Evolutionary conservation across 192 early-diverging fungal species (phyloP).

Genomic region (Mortierella hygrophila): DNA sequence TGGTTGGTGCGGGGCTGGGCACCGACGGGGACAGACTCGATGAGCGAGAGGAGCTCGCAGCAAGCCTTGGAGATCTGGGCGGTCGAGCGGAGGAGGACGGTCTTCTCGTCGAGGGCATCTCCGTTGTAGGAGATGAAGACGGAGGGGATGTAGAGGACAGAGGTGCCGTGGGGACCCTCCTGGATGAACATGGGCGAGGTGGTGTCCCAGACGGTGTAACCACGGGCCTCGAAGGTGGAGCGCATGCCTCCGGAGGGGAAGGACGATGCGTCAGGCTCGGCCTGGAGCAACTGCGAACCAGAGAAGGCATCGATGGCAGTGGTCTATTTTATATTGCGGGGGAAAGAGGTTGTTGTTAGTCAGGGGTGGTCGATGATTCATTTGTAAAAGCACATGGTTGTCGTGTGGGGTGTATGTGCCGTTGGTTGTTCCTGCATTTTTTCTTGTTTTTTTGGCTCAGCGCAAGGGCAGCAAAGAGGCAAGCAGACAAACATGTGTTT

Average conservation of each 20-base stretch:
- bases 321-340: conserved; percentile 5
- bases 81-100: conserved; percentile 93
- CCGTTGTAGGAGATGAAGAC: conserved; percentile 99
- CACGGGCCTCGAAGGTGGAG: conserved; percentile 98
- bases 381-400: not conserved
- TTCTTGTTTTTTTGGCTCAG: not conserved
- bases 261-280: conserved; percentile 99
- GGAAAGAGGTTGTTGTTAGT: not conserved
- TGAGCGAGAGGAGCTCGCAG: conserved; percentile 82
- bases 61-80: conserved; percentile 88
- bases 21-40: conserved; percentile 71
- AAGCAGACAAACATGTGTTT: not conserved
- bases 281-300: conserved; percentile 96
- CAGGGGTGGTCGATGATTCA: not conserved
- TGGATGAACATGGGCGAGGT: conserved; percentile 96
- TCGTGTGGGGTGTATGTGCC: not conserved
- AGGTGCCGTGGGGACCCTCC: conserved; percentile 90
- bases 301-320: conserved; percentile 95
- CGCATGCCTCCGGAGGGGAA: conserved; percentile 99
- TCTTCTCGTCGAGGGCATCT: conserved; percentile 99
- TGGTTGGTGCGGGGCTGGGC: conserved; percentile 74
- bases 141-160: conserved; percentile 96
- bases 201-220: conserved; percentile 99
- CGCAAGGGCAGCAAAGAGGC: not conserved
- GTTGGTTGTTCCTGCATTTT: not conserved